Evolutionary conservation across 805 yeast species (phyloP).

Genomic region (Deakozyma indianensis): DNA sequence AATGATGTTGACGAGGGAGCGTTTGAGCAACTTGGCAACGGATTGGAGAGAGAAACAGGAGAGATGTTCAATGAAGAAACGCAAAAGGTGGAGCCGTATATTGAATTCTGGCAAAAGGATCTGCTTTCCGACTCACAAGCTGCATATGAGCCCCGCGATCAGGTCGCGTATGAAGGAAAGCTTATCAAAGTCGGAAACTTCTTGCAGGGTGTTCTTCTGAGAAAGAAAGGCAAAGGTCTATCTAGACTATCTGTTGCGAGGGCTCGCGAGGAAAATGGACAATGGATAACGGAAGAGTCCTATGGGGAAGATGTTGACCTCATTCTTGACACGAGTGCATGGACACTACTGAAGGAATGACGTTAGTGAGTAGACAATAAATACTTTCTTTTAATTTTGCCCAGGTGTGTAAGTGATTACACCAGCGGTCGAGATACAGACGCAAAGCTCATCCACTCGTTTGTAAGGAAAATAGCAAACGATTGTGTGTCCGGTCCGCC

Average conservation of each 20-base stretch:
- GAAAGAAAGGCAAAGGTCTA: conserved; percentile 10
- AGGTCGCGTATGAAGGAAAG: conserved; percentile 24
- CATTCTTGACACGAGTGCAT: background rate
- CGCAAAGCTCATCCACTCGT: too few species aligned
- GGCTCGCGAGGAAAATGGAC: background rate
- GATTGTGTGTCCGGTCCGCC: too few species aligned
- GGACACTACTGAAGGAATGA: too few species aligned
- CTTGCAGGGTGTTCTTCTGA: conserved; percentile 34
- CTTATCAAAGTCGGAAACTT: conserved; percentile 35
- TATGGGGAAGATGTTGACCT: background rate
- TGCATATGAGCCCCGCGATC: background rate
- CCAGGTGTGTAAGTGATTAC: too few species aligned
- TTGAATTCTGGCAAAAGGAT: conserved; percentile 35
- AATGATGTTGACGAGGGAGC: conserved; percentile 29
- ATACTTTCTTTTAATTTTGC: too few species aligned
- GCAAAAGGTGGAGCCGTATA: conserved; percentile 28
- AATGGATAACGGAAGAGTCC: background rate
- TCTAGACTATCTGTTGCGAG: background rate
- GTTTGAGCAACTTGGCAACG: conserved; percentile 25
- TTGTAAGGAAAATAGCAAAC: too few species aligned
- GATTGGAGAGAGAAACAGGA: conserved; percentile 37
- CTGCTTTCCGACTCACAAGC: background rate
- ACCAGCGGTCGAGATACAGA: too few species aligned
- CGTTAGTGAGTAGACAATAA: too few species aligned
- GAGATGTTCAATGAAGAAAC: conserved; percentile 32